These are phyloP conservation scores for Neoscytalidium dimidiatum DNA, from an alignment of 2,329 filamentous ascomycete species.

Conservation along the genomic window DNA sequence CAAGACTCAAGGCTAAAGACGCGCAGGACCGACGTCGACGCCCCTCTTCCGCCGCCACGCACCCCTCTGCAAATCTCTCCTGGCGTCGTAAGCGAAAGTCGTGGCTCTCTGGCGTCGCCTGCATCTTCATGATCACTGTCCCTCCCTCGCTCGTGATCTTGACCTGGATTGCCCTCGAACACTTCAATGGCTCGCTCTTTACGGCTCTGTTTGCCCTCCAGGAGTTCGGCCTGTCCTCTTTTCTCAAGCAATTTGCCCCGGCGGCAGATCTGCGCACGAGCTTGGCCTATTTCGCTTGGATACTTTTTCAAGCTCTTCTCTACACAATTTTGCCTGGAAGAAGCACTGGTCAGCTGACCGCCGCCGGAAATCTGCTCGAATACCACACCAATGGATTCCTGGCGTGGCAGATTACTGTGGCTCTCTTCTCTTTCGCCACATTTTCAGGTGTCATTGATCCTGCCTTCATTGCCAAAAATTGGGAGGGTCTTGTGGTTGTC, in stretches of 20 bases:
- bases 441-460: slow-evolving; percentile 10
- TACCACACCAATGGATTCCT: slow-evolving; percentile 18
- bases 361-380: slow-evolving; percentile 18
- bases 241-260: slow-evolving; percentile 10
- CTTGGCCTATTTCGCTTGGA: slow-evolving; percentile 14
- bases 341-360: slow-evolving; percentile 15
- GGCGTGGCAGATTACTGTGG: slow-evolving; percentile 13
- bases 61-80: slow-evolving; percentile 9
- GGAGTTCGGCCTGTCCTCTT: slow-evolving; percentile 9
- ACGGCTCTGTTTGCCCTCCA: slow-evolving; percentile 4
- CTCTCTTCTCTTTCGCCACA: neutral
- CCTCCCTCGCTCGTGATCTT: slow-evolving; percentile 15
- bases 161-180: slow-evolving; percentile 18
- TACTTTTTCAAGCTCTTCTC: slow-evolving; percentile 17
- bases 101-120: slow-evolving; percentile 11
- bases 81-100: slow-evolving; percentile 18
- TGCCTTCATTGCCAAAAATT: slow-evolving; percentile 12
- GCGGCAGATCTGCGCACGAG: neutral
- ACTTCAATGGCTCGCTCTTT: slow-evolving; percentile 16
- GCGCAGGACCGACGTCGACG: slow-evolving; percentile 5
- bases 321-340: slow-evolving; percentile 18
- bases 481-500: slow-evolving; percentile 17
- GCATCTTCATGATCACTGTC: slow-evolving; percentile 19
- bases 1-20: slow-evolving; percentile 6
- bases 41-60: neutral